Base-by-base conservation (phyloP, 257 asterid species). In the Cruciata laevipes region DNA sequence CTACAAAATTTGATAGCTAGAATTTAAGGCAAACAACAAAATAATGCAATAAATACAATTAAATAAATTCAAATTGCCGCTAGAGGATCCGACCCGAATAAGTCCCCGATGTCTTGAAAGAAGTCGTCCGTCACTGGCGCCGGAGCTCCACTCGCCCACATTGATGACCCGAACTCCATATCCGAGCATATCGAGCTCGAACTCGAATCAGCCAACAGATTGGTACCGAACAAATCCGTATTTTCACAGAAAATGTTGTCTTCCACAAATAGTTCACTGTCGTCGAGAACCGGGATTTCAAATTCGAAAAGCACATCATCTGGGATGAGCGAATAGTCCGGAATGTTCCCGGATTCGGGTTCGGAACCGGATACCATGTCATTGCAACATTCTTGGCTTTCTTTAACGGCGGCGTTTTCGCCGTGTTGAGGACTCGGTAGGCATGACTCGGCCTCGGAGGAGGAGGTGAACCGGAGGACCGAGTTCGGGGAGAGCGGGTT, bases 71-170 rank as follows among this genome's bases (percentile, higher is more conserved):
- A 87, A 3, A 86, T 89, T 25, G 74, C 86, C 51, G 83, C 81
- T 0, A 81, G 75, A 14, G 94, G 97, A 74, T 93, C 99, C 94
- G 97, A 84, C 87, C 92, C 96, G 81, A 94, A 88, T 74, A 87
- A 66, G 69, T 90, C 97, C 5, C 89, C 95, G 0, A 86, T 78
- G 61, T 90, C 99, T 3, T 82, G 87, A 47, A 85, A 90, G 74
- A 69, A 83, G 18, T 88, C 96, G 5, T 90, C 96, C 33, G 76
- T 30, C 17, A 65, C 38, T 6, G 38, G 38, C 0, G 6, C 38
- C 38, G 38, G 4, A 2, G 55, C 0, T 79, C 63, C 42, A 38
- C 66, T 63, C 18, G 59, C 57, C 70, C 74, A 47, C 10, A 23
- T 62, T 25, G 73, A 61, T 13, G 87, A 61, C 25, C 84, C 95